phyloP scores from a whole-genome alignment of 768 basidiomycete genomes.

The Lentinula lateritia region DNA sequence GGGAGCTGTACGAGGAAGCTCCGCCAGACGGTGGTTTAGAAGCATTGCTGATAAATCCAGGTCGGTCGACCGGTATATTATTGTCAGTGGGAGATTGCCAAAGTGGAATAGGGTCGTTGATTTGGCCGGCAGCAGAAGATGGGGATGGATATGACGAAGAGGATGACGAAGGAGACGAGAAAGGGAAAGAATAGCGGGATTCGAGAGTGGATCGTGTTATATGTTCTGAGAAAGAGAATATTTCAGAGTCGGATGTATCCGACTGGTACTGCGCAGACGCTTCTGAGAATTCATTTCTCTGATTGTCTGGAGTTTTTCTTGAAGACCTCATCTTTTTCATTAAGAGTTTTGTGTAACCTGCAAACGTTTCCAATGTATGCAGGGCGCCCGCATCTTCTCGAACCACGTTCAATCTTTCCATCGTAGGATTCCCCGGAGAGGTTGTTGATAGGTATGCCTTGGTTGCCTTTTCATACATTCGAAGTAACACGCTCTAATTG shows the following conservation, averaged over 20 bases:
- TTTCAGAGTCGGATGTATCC: neutral
- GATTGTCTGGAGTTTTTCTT: neutral
- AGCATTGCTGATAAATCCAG: neutral
- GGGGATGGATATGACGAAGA: neutral
- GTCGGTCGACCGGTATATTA: neutral
- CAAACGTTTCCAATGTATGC: neutral
- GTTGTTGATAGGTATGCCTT: neutral
- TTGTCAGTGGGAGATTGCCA: neutral
- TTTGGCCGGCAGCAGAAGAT: neutral
- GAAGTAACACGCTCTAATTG: neutral
- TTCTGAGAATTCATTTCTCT: neutral
- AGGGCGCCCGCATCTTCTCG: neutral
- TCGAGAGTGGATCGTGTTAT: neutral
- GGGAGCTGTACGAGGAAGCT: neutral
- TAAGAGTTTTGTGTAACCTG: neutral
- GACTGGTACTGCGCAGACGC: neutral
- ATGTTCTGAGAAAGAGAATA: neutral
- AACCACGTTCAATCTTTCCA: neutral
- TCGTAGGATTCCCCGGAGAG: neutral
- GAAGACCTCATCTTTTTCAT: neutral
- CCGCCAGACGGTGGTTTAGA: neutral
- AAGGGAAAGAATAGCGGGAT: neutral
- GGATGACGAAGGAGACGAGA: neutral
- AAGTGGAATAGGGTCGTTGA: neutral
- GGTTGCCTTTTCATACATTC: neutral